A percentile compares a stretch with the other conserved stretches of the same genome.
phyloP scores from a whole-genome alignment of 768 basidiomycete genomes.

The Pleurotus citrinopileatus region DNA sequence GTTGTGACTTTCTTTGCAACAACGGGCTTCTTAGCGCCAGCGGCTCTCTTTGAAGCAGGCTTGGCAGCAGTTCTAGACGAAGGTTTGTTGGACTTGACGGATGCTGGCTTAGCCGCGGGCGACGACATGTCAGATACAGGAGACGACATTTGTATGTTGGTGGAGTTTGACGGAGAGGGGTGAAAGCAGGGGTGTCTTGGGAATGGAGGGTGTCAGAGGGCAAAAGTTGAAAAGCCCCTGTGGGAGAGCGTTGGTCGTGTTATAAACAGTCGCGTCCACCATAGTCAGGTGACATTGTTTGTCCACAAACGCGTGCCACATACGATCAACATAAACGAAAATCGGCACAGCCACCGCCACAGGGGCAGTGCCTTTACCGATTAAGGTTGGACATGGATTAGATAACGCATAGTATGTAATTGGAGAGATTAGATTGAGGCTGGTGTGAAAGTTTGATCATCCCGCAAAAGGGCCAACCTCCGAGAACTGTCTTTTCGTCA shows the following conservation, averaged over 20 bases:
- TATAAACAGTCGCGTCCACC: slow-evolving; percentile 5
- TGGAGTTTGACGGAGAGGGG: slow-evolving; percentile 10
- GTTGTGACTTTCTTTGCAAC: slow-evolving; percentile 28
- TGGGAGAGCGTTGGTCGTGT: not conserved
- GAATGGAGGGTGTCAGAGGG: not conserved
- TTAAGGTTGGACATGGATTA: not conserved
- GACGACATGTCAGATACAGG: slow-evolving; percentile 18
- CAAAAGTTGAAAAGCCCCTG: slow-evolving; percentile 1
- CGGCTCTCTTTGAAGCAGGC: slow-evolving; percentile 14
- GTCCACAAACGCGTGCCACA: not conserved
- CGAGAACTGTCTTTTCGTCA: too few relatives aligned
- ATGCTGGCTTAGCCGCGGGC: slow-evolving; percentile 18
- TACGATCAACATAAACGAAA: slow-evolving; percentile 3
- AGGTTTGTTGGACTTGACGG: slow-evolving; percentile 10
- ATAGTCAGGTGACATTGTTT: not conserved
- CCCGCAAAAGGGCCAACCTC: not conserved
- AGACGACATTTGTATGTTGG: slow-evolving; percentile 18
- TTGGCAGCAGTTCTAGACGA: slow-evolving; percentile 18
- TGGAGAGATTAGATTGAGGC: not conserved
- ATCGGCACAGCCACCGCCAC: slow-evolving; percentile 9
- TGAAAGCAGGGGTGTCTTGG: too few relatives aligned
- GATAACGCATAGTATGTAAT: not conserved
- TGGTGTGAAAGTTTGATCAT: too few relatives aligned
- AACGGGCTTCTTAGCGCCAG: slow-evolving; percentile 20
- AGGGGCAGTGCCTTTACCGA: not conserved